Evolutionary conservation across 768 basidiomycete species (phyloP), one percentile per base, ranked within the genome.

Genomic region (Lentinula aciculospora): DNA sequence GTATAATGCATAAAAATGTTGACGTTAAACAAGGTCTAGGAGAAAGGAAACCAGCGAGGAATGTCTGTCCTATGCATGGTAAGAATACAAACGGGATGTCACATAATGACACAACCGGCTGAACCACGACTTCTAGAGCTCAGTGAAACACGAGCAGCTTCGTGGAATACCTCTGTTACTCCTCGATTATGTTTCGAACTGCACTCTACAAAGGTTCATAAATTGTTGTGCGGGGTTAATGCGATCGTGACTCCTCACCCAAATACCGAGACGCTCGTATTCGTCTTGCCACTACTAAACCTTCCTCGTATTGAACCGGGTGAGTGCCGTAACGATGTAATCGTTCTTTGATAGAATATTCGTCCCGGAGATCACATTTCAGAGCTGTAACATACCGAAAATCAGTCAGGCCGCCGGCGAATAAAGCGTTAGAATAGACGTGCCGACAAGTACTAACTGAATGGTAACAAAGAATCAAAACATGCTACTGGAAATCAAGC

Each of bases 111-210:
- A 49, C 77, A 70, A 27, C 71, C 68, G 42, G 79, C 79, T 32
- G 85, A 69, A 7, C 86, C 84, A 68, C 84, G 89, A n/a, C 86
- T 72, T 44, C 87, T 80, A 23, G 88, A 87, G 61, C 81, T 84
- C 57, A 94, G 71, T 27, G 92, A 90, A 10, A 93, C 91, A 2
- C 92, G 84, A 0, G 92, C 92, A 4, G 91, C 90, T 68, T 98
- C 96, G 63, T 90, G 82, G 66, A 98, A 94, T 8, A 95, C 94
- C 68, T 98, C 95, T 28, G 83, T 79, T 10, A 98, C 94, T 3
- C 96, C 96, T 48, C 96, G 84, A 63, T 97, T 95, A 66, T 96
- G 94, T 71, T 98, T 98, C 7, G 96, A 94, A 62, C 94, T 96
- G 68, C 96, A 98, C 77, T 98, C 95, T 97, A 65, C 3, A 36